Conservation (phyloP, 139 green algal species). For the Coccomyxa sp. region DNA sequence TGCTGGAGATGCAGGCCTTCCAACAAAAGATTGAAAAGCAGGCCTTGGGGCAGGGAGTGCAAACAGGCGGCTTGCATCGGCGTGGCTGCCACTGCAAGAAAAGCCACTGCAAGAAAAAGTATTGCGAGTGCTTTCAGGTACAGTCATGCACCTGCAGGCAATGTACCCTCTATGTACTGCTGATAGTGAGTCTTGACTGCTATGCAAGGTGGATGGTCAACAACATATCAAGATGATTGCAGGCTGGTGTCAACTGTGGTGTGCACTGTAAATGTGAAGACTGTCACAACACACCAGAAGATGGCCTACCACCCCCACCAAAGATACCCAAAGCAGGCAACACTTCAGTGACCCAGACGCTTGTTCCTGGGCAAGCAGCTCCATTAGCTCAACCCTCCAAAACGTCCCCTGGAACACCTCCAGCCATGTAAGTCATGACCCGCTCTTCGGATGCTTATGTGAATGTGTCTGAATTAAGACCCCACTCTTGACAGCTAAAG, state of each 20-base stretch:
- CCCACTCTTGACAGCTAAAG: neutral
- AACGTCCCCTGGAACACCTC: conserved; percentile 2
- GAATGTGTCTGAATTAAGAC: neutral
- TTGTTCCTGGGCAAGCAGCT: neutral
- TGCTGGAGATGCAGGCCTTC: conserved; percentile 31
- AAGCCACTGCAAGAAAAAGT: conserved; percentile 93
- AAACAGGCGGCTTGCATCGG: conserved; percentile 46
- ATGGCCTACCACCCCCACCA: conserved; percentile 6
- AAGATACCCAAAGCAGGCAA: neutral
- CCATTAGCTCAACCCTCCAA: neutral
- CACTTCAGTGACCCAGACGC: neutral
- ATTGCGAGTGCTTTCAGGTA: conserved; percentile 98
- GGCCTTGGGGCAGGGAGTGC: neutral
- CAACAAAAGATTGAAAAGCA: conserved; percentile 39
- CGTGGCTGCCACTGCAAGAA: conserved; percentile 84
- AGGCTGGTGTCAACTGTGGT: conserved; percentile 78
- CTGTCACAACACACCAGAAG: conserved; percentile 59
- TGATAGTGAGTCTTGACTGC: neutral
- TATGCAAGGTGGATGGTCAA: neutral
- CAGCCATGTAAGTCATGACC: neutral
- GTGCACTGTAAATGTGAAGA: conserved; percentile 82
- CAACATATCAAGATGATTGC: neutral
- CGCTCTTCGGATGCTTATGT: neutral
- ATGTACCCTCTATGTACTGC: neutral
- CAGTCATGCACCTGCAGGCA: neutral